Evolutionary conservation across 75 land plant genomes (phyloP).

Genomic region (Selaginella moellendorffii): DNA sequence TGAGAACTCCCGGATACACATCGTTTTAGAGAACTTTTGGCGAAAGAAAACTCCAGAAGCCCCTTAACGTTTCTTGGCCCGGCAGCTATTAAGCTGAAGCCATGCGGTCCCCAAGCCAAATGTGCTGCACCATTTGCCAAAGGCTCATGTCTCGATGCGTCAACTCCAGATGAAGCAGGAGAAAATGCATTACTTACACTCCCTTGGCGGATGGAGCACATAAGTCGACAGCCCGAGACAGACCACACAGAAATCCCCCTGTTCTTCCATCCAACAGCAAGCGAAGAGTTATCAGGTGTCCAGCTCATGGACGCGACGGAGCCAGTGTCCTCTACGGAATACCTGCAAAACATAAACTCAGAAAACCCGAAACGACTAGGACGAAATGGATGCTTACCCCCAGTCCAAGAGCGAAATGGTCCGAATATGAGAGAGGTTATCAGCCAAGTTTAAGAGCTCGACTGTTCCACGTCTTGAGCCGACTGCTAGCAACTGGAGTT

Average conservation of each 20-base stretch:
- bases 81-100: slow-evolving; percentile 67
- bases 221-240: slow-evolving; percentile 88
- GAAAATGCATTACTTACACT: slow-evolving; percentile 62
- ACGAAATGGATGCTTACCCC: slow-evolving; percentile 27
- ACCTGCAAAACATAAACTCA: slow-evolving; percentile 31
- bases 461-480: slow-evolving; percentile 70
- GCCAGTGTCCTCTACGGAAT: slow-evolving; percentile 91
- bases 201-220: slow-evolving; percentile 90
- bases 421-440: slow-evolving; percentile 46
- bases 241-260: slow-evolving; percentile 97
- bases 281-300: slow-evolving; percentile 90
- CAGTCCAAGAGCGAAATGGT: slow-evolving; percentile 86
- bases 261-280: slow-evolving; percentile 93
- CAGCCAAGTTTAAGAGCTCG: slow-evolving; percentile 73
- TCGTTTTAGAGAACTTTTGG: slow-evolving; percentile 77
- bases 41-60: slow-evolving; percentile 76
- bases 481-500: slow-evolving; percentile 77
- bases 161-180: slow-evolving; percentile 48
- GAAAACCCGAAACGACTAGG: neutral
- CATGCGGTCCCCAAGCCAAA: slow-evolving; percentile 89
- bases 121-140: slow-evolving; percentile 66
- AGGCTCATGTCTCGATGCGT: slow-evolving; percentile 56
- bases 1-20: slow-evolving; percentile 63
- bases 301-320: slow-evolving; percentile 74
- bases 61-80: slow-evolving; percentile 57